Conservation (phyloP, 176 grass and related monocot genomes). For the sorghum (Sorghum bicolor) region DNA sequence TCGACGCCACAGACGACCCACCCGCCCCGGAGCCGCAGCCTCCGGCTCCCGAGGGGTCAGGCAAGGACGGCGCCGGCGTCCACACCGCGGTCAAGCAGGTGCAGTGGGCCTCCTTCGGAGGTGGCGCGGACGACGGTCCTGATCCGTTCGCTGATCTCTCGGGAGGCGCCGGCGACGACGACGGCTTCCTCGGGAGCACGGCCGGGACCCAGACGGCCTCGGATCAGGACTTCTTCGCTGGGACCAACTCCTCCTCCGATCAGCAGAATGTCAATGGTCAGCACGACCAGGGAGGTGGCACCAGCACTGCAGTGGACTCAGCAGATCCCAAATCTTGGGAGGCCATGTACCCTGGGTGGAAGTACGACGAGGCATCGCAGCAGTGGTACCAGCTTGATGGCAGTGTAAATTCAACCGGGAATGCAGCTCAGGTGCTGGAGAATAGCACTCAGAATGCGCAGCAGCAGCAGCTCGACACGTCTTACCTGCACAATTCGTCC, state of each 20-base stretch:
- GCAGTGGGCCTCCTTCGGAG: slow-evolving; percentile 77
- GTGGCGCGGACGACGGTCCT: slow-evolving; percentile 32
- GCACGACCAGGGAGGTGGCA: background rate
- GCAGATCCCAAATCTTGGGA: slow-evolving; percentile 59
- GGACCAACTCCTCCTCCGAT: background rate
- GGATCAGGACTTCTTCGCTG: slow-evolving; percentile 25
- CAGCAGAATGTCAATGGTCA: slow-evolving; percentile 1
- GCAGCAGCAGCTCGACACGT: slow-evolving; percentile 33
- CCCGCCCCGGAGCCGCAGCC: slow-evolving; percentile 5
- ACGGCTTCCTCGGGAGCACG: slow-evolving; percentile 7
- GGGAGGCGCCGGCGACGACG: slow-evolving; percentile 4
- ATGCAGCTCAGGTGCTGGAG: slow-evolving; percentile 30
- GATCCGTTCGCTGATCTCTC: slow-evolving; percentile 53
- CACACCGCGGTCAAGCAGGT: slow-evolving; percentile 79
- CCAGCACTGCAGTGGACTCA: slow-evolving; percentile 6
- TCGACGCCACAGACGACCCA: slow-evolving; percentile 11
- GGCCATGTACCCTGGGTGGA: slow-evolving; percentile 85
- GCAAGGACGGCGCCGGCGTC: slow-evolving; percentile 14
- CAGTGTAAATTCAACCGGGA: slow-evolving; percentile 15
- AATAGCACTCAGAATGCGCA: background rate
- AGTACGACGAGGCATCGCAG: slow-evolving; percentile 57
- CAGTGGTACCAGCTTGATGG: slow-evolving; percentile 86
- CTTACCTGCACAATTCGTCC: slow-evolving; percentile 48
- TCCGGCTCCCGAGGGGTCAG: slow-evolving; percentile 19
- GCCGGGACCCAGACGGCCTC: slow-evolving; percentile 23